Conservation (phyloP, 2,329 filamentous ascomycete species). For the Harringtonia aguacate region DNA sequence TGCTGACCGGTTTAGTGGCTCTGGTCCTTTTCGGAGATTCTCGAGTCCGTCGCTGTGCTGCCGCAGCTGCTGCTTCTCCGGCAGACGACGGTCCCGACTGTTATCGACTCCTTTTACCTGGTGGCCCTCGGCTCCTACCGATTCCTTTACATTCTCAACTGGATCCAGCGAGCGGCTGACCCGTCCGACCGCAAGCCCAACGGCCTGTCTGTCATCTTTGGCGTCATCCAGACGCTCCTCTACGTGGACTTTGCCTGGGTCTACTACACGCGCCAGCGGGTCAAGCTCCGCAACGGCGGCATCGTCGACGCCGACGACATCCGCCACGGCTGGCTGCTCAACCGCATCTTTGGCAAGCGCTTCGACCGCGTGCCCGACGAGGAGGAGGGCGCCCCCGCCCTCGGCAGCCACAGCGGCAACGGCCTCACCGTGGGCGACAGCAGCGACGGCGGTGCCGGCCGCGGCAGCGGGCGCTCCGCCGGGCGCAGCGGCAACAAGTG, state of each 20-base stretch:
- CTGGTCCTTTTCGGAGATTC: constrained; percentile 82
- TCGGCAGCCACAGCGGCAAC: constrained; percentile 22
- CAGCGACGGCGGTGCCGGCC: constrained; percentile 48
- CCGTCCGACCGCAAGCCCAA: constrained; percentile 49
- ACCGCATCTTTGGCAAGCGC: constrained; percentile 60
- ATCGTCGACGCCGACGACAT: constrained; percentile 87
- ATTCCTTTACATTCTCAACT: constrained; percentile 82
- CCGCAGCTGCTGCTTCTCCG: constrained; percentile 86
- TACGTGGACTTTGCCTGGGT: constrained; percentile 96
- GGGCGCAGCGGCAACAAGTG: constrained; percentile 41
- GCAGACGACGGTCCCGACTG: constrained; percentile 90
- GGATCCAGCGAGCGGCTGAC: constrained; percentile 62
- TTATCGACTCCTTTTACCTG: constrained; percentile 95
- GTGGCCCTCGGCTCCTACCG: constrained; percentile 80
- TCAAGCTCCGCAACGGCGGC: constrained; percentile 82
- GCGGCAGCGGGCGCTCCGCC: constrained; percentile 28
- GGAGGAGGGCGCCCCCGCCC: constrained; percentile 45
- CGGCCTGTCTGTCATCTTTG: constrained; percentile 71
- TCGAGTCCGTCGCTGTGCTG: constrained; percentile 83
- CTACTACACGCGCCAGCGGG: constrained; percentile 84
- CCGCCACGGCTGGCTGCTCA: constrained; percentile 73
- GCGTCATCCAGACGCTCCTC: constrained; percentile 77
- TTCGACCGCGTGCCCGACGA: constrained; percentile 40
- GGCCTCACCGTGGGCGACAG: constrained; percentile 15
- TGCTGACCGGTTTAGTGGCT: constrained; percentile 43